Conservation (phyloP, 2,329 filamentous ascomycete species). For the Paramyrothecium sp. region DNA sequence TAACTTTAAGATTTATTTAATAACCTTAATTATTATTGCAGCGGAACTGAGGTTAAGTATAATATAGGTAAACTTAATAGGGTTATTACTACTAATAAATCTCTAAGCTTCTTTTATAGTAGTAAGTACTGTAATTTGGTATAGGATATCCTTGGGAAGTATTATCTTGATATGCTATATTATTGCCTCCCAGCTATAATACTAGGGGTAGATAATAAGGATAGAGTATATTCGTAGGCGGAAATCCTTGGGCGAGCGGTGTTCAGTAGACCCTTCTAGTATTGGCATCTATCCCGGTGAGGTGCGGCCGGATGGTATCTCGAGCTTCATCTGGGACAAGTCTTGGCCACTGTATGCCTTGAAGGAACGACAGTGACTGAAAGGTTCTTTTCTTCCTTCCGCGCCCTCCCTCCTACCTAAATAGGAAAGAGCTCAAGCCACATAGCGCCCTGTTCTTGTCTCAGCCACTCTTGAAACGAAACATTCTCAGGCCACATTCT, state of each 20-base stretch:
- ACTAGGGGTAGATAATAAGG: slow-evolving; percentile 82
- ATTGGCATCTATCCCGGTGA: slow-evolving; percentile 40
- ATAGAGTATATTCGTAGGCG: slow-evolving; percentile 80
- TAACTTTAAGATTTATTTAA: slow-evolving; percentile 66
- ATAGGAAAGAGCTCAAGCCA: too few relatives aligned
- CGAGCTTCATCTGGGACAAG: slow-evolving; percentile 63
- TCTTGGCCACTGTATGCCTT: slow-evolving; percentile 64
- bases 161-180: slow-evolving; percentile 92
- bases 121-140: slow-evolving; percentile 74
- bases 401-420: too few relatives aligned
- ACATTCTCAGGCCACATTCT: too few relatives aligned
- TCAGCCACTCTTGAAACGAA: too few relatives aligned
- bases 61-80: slow-evolving; percentile 81
- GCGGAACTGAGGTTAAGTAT: slow-evolving; percentile 76
- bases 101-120: slow-evolving; percentile 71
- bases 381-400: too few relatives aligned
- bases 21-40: slow-evolving; percentile 73
- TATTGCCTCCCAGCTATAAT: slow-evolving; percentile 83
- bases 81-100: slow-evolving; percentile 65
- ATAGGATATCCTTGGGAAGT: slow-evolving; percentile 78
- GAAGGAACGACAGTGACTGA: too few relatives aligned
- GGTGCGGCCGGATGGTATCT: slow-evolving; percentile 49
- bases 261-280: slow-evolving; percentile 24
- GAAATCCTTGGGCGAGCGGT: slow-evolving; percentile 35
- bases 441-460: too few relatives aligned